A percentile compares a stretch with the other conserved stretches of the same genome.
These are phyloP conservation scores for Plasmopara muralis DNA, from an alignment of 352 stramenopile species.

Conservation along the genomic window DNA sequence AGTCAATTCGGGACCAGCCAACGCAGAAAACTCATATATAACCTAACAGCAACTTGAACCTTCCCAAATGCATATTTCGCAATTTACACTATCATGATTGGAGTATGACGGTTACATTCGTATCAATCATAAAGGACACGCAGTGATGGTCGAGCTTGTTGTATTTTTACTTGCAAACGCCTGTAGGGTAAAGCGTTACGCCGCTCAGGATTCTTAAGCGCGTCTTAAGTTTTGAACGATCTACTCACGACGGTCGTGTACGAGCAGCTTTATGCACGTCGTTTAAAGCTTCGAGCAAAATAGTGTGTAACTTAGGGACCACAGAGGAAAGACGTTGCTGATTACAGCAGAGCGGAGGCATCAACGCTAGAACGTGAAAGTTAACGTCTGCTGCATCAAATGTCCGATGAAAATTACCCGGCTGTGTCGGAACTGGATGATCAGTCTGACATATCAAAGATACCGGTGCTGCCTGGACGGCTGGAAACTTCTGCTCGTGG, in stretches of 20 bases:
- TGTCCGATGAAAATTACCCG: constrained; percentile 11
- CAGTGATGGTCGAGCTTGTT: constrained; percentile 21
- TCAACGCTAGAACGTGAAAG: too few species aligned
- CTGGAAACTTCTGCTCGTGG: constrained; percentile 7
- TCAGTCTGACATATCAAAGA: background rate
- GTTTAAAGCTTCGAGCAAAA: constrained; percentile 6
- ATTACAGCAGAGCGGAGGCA: background rate
- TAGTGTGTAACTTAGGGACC: constrained; percentile 6
- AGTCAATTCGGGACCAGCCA: constrained; percentile 18
- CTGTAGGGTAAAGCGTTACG: constrained; percentile 5
- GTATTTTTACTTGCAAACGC: constrained; percentile 14
- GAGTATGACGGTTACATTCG: too few species aligned
- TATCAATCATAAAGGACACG: too few species aligned
- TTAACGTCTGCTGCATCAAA: constrained; percentile 5
- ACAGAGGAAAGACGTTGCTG: background rate
- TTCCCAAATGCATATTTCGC: too few species aligned
- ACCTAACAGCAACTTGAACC: too few species aligned
- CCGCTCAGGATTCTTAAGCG: background rate
- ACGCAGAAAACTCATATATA: constrained; percentile 17
- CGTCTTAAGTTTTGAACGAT: constrained; percentile 1
- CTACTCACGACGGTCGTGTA: constrained; percentile 3
- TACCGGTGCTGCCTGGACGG: constrained; percentile 3
- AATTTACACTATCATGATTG: too few species aligned
- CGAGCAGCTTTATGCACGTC: constrained; percentile 20
- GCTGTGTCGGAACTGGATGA: constrained; percentile 6